Percentiles rank a stretch among this genome's conserved stretches.
phyloP scores from a whole-genome alignment of 169 alveolate genomes.

The Plasmodium berghei region DNA sequence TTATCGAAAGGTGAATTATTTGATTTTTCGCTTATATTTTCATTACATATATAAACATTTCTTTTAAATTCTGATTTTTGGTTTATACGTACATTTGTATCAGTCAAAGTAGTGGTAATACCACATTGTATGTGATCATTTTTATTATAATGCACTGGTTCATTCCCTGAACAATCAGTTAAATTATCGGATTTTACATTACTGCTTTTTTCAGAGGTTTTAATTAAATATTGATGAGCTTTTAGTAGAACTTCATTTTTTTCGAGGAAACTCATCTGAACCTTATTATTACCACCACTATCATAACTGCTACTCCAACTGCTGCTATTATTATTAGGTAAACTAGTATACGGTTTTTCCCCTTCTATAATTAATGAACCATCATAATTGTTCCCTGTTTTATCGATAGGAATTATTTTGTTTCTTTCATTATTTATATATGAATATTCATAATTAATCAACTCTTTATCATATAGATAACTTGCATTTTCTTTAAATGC shows the following conservation, averaged over 20 bases:
- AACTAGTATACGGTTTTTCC: neutral
- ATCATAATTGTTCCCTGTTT: neutral
- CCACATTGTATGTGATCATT: neutral
- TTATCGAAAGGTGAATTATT: neutral
- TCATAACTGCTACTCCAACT: neutral
- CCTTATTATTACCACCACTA: neutral
- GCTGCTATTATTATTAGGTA: neutral
- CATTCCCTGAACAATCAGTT: neutral
- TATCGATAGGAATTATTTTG: neutral
- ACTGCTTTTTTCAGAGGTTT: too few relatives aligned
- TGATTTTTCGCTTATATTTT: neutral
- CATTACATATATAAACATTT: conserved; percentile 1
- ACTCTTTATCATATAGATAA: conserved; percentile 2
- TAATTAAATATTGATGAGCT: too few relatives aligned
- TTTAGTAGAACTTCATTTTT: too few relatives aligned
- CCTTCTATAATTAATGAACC: neutral
- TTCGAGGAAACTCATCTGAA: too few relatives aligned
- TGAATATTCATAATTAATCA: conserved; percentile 20
- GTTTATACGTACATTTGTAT: neutral
- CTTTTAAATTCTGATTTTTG: conserved; percentile 5
- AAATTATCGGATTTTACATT: neutral
- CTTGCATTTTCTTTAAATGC: conserved; percentile 5
- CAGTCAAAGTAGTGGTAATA: too few relatives aligned
- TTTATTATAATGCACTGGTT: neutral
- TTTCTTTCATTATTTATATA: conserved; percentile 8